Conservation (phyloP, 805 yeast species). For the Schwanniomyces yamadae region DNA sequence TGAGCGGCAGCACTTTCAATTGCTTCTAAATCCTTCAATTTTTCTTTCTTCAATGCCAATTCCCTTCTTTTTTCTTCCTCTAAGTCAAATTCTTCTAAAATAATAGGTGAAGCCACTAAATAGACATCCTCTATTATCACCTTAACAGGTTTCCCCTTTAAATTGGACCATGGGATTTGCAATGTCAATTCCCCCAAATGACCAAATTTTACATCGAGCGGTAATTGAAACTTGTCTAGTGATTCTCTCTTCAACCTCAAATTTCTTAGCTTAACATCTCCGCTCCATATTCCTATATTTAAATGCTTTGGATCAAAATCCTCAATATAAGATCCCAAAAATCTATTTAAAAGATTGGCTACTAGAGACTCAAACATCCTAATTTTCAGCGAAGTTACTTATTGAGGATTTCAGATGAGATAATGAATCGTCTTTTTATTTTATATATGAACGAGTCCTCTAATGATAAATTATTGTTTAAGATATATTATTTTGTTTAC, state of each 20-base stretch:
- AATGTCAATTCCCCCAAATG: conserved; percentile 84
- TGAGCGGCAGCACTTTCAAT: conserved; percentile 48
- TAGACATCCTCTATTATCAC: conserved; percentile 84
- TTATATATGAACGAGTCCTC: too few relatives aligned
- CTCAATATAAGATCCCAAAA: conserved; percentile 77
- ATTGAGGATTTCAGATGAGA: too few relatives aligned
- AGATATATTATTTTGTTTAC: too few relatives aligned
- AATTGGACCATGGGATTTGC: conserved; percentile 95
- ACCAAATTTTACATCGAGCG: conserved; percentile 86
- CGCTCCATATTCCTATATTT: conserved; percentile 96
- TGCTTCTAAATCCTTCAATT: conserved; percentile 64
- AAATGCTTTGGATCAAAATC: conserved; percentile 94
- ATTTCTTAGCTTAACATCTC: conserved; percentile 85
- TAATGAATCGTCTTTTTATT: too few relatives aligned
- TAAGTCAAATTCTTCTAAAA: conserved; percentile 51
- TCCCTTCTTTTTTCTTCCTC: conserved; percentile 61
- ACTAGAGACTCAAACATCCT: conserved; percentile 72
- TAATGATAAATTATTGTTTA: too few relatives aligned
- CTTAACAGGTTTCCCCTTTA: conserved; percentile 90
- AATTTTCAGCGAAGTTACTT: too few relatives aligned
- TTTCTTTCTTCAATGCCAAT: conserved; percentile 62
- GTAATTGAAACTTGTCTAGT: conserved; percentile 79
- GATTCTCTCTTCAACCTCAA: conserved; percentile 84
- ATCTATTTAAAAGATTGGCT: conserved; percentile 59
- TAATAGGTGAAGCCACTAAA: conserved; percentile 73